Base-by-base conservation (phyloP, 305 asterid species). In the Rubia peregrina region DNA sequence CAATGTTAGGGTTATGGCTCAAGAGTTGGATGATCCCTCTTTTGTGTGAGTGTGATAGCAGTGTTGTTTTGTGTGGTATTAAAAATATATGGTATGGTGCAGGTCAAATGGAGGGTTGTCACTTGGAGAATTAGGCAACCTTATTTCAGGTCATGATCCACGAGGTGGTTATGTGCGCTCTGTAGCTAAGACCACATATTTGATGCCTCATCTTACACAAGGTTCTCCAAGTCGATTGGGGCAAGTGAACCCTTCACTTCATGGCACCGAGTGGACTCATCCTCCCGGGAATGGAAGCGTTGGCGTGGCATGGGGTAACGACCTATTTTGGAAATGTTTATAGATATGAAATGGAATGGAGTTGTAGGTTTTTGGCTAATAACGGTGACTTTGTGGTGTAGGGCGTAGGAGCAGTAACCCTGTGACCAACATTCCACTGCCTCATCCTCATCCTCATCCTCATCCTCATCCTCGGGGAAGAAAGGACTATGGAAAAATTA, bases 361-460 rank as follows among this genome's bases (percentile, higher is more conserved):
- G 13, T 56, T 56, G 48, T 56, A 7, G 61, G 61, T 14, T 13
- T 13, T 13, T 13, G 16, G 14, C 56, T 49, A 49, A 49, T 49
- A 6, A n/a, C 7, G 61, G 3, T 76, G 72, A 16, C 48, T 26
- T 67, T 73, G 56, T 49, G 60, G 69, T 79, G 80, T 83, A 93
- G 98, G 94, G 61, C 92, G 90, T 14, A 84, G 90, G 78, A 86
- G 91, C 76, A 85, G 80, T 80, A 78, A 87, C 80, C 83, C 92
- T 12, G 74, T 81, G 62, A 74, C 88, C 82, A 85, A 74, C 77
- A 80, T 87, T 56, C 86, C 89, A 21, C 87, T 92, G 60, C 68
- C 83, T 56, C 78, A 83, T 63, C n/a, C n/a, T n/a, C n/a, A n/a
- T n/a, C n/a, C n/a, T n/a, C n/a, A n/a, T n/a, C n/a, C n/a, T n/a